These are phyloP conservation scores for Colletotrichum costaricense DNA, from an alignment of 2,329 filamentous ascomycete species.

Conservation along the genomic window DNA sequence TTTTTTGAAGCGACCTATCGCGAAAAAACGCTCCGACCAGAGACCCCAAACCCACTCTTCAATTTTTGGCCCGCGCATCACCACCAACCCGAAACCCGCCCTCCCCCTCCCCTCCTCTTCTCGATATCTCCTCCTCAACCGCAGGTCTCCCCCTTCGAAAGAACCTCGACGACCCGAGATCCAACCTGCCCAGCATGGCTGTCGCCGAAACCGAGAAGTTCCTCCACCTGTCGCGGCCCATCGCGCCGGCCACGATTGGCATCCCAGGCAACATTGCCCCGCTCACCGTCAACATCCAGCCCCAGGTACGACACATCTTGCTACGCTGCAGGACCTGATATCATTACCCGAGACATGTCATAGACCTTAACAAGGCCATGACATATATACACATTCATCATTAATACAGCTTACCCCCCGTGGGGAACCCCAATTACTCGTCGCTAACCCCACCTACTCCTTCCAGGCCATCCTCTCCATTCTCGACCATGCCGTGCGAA, in stretches of 20 bases:
- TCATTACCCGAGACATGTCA: conserved; percentile 7
- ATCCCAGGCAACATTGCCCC: conserved; percentile 89
- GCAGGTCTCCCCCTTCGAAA: conserved; percentile 7
- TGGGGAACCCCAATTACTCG: background rate
- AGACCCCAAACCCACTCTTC: conserved; percentile 40
- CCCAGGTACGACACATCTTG: conserved; percentile 74
- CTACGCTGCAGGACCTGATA: conserved; percentile 13
- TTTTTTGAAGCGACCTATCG: conserved; percentile 27
- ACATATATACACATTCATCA: background rate
- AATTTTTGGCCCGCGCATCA: conserved; percentile 30
- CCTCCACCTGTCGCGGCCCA: conserved; percentile 92
- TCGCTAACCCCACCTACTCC: conserved; percentile 15
- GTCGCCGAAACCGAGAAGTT: conserved; percentile 79
- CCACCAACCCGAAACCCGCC: conserved; percentile 20
- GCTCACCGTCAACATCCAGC: conserved; percentile 93
- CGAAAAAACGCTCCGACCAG: conserved; percentile 11
- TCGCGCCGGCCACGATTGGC: conserved; percentile 83
- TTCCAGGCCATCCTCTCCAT: conserved; percentile 76
- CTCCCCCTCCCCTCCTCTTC: conserved; percentile 36
- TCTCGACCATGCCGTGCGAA: conserved; percentile 93
- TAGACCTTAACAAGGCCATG: background rate
- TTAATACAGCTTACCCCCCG: background rate
- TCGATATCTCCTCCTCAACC: conserved; percentile 20
- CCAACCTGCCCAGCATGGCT: conserved; percentile 76
- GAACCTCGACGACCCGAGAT: conserved; percentile 4